phyloP scores from a whole-genome alignment of 805 yeast genomes.

The Kuraishia hungarica region DNA sequence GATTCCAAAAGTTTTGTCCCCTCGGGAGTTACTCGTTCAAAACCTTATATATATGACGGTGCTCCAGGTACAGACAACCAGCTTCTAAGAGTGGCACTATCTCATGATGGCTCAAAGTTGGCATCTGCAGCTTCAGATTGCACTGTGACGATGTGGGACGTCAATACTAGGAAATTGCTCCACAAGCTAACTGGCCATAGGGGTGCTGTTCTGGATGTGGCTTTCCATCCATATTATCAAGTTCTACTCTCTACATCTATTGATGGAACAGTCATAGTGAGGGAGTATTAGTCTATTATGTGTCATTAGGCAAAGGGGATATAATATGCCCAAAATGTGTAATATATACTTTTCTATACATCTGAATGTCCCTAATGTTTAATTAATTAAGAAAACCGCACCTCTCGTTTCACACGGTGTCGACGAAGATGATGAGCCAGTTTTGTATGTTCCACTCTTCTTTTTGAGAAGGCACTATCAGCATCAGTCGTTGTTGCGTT shows the following conservation, averaged over 20 bases:
- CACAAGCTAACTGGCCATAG: conserved; percentile 50
- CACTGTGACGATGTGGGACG: conserved; percentile 53
- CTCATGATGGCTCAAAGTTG: conserved; percentile 29
- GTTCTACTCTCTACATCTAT: conserved; percentile 40
- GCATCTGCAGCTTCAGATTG: conserved; percentile 59
- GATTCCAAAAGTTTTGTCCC: conserved; percentile 40
- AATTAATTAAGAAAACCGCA: neutral
- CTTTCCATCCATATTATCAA: conserved; percentile 34
- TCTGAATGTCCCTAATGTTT: neutral
- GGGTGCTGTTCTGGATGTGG: conserved; percentile 56
- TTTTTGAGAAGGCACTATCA: neutral
- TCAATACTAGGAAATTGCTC: conserved; percentile 35
- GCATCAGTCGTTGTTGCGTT: neutral
- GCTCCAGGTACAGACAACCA: conserved; percentile 46
- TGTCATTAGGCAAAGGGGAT: neutral
- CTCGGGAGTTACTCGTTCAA: conserved; percentile 29
- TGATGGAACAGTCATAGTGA: conserved; percentile 47
- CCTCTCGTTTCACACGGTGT: neutral
- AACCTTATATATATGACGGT: conserved; percentile 46
- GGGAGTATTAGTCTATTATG: conserved; percentile 23
- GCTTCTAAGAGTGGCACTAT: conserved; percentile 38
- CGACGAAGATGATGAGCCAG: neutral
- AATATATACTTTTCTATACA: neutral
- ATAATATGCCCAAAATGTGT: neutral
- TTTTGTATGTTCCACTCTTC: neutral